phyloP scores from a whole-genome alignment of 2,329 filamentous ascomycete genomes.

The Zymoseptoria ardabiliae region DNA sequence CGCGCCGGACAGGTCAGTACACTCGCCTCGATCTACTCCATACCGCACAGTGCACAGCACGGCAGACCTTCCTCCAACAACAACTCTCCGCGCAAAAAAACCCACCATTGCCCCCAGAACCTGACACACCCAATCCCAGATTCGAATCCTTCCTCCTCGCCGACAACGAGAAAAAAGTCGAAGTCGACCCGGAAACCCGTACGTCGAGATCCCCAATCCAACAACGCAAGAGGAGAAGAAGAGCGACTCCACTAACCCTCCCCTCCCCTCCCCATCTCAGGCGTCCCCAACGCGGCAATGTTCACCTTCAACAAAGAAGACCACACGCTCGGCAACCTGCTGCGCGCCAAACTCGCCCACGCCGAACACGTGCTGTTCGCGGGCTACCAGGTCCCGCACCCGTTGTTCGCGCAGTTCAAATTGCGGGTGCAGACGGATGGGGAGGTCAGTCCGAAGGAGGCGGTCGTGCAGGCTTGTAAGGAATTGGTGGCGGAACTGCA shows the following conservation, averaged over 20 bases:
- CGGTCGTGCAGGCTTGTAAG: conserved; percentile 71
- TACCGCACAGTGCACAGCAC: conserved; percentile 1
- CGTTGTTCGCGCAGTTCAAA: conserved; percentile 46
- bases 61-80: conserved; percentile 2
- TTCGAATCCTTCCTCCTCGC: conserved; percentile 88
- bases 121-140: conserved; percentile 44
- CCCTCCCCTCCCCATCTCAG: conserved; percentile 37
- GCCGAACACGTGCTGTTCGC: conserved; percentile 80
- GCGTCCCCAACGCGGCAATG: conserved; percentile 88
- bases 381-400: conserved; percentile 66
- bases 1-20: conserved; percentile 45
- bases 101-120: conserved; percentile 7
- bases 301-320: conserved; percentile 97
- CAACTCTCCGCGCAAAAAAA: conserved; percentile 3
- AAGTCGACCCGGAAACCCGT: conserved; percentile 84
- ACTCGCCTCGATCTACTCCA: conserved; percentile 2
- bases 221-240: no score
- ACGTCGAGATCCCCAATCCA: conserved; percentile 37
- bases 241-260: not conserved
- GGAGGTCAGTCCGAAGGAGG: conserved; percentile 78
- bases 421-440: conserved; percentile 88
- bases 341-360: conserved; percentile 77
- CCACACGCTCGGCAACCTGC: conserved; percentile 67
- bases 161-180: conserved; percentile 88
- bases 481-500: conserved; percentile 76